Conservation (phyloP, 371 early-diverging fungal genomes). For the Choanephora cucurbitarum region DNA sequence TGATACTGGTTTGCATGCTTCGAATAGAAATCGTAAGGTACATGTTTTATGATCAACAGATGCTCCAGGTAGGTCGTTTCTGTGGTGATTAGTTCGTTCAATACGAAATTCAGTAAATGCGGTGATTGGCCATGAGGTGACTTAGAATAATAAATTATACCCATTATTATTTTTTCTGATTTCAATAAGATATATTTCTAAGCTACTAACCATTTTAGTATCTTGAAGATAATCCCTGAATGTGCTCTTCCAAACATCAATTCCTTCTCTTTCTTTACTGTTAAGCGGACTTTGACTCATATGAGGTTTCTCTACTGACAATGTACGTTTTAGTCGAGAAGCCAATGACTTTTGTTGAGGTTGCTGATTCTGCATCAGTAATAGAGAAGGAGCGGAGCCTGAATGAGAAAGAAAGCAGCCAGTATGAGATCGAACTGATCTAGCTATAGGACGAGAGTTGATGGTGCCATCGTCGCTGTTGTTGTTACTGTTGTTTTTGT, state of each 20-base stretch:
- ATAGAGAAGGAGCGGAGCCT: conserved; percentile 14
- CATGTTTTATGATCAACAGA: conserved; percentile 46
- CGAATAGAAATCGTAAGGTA: conserved; percentile 17
- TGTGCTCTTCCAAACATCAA: conserved; percentile 19
- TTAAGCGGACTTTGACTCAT: conserved; percentile 1
- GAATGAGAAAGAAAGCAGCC: conserved; percentile 5
- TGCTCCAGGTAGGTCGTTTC: conserved; percentile 52
- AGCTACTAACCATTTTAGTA: conserved; percentile 17
- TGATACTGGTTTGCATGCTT: background rate
- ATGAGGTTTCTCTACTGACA: conserved; percentile 10
- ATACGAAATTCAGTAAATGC: conserved; percentile 43
- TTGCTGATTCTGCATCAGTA: conserved; percentile 4
- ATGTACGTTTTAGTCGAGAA: conserved; percentile 12
- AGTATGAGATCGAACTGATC: background rate
- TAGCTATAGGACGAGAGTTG: background rate
- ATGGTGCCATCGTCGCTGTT: background rate
- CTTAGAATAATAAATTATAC: conserved; percentile 2
- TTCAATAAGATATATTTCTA: background rate
- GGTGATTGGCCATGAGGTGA: conserved; percentile 25
- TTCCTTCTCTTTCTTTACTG: conserved; percentile 20
- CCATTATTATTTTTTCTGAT: background rate
- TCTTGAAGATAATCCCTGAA: conserved; percentile 10
- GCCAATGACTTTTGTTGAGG: conserved; percentile 13
- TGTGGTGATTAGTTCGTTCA: conserved; percentile 46
- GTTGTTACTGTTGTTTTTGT: background rate